phyloP scores from a whole-genome alignment of 2,329 filamentous ascomycete species.

The Fusarium heterosporum region DNA sequence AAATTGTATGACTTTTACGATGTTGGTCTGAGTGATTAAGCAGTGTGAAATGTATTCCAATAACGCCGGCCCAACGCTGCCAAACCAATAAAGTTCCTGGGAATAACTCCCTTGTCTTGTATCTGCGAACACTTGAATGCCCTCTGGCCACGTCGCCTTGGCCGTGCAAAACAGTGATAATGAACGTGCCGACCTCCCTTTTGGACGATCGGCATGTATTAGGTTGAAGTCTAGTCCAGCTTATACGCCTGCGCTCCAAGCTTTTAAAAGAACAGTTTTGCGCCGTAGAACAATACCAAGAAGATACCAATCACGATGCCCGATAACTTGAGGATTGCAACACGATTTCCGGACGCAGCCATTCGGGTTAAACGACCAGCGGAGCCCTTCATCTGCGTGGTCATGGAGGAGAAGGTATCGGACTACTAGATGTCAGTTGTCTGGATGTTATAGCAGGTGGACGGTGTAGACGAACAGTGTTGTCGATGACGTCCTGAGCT shows the following conservation, averaged over 20 bases:
- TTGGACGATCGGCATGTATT: slow-evolving; percentile 4
- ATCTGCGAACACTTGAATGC: slow-evolving; percentile 1
- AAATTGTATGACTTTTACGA: slow-evolving; percentile 31
- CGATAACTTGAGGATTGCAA: slow-evolving; percentile 89
- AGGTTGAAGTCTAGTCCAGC: background rate
- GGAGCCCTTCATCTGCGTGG: slow-evolving; percentile 83
- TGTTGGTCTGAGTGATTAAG: slow-evolving; percentile 9
- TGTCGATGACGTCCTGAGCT: slow-evolving; percentile 88
- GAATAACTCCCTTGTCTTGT: slow-evolving; percentile 13
- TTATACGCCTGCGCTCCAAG: slow-evolving; percentile 9
- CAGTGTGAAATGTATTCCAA: slow-evolving; percentile 36
- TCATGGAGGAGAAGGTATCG: slow-evolving; percentile 92
- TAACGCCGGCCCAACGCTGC: slow-evolving; percentile 39
- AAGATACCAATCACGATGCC: slow-evolving; percentile 82
- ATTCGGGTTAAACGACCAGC: slow-evolving; percentile 86
- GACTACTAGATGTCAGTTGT: slow-evolving; percentile 61
- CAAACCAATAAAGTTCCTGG: slow-evolving; percentile 27
- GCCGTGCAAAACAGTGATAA: background rate
- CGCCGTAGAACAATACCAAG: slow-evolving; percentile 79
- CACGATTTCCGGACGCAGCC: slow-evolving; percentile 89
- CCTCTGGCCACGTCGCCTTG: background rate
- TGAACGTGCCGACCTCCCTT: background rate
- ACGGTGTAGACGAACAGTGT: slow-evolving; percentile 70
- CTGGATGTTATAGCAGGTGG: background rate
- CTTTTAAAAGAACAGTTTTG: slow-evolving; percentile 70